A percentile compares a stretch with the other conserved stretches of the same genome.
These are phyloP conservation scores for Neofusicoccum laricinum DNA, from an alignment of 2,329 filamentous ascomycete species.

Conservation along the genomic window DNA sequence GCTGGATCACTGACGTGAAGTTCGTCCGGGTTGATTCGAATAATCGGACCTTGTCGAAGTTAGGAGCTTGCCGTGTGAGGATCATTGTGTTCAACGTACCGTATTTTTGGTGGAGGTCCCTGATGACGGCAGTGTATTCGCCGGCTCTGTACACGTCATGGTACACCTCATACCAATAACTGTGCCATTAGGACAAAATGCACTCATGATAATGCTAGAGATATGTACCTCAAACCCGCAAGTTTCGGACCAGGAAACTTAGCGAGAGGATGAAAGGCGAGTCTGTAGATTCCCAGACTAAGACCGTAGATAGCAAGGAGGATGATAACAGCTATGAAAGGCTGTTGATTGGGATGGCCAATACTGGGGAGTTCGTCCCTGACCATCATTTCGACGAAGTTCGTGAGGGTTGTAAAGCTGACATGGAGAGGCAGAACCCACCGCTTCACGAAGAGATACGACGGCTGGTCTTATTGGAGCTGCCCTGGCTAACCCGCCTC, in stretches of 20 bases:
- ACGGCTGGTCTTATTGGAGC: too few relatives aligned
- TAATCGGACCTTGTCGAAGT: constrained; percentile 33
- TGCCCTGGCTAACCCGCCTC: too few relatives aligned
- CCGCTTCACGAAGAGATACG: too few relatives aligned
- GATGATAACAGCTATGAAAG: neutral
- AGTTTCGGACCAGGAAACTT: neutral
- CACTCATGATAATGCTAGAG: neutral
- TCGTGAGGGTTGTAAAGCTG: too few relatives aligned
- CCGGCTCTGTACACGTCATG: neutral
- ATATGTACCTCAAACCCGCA: neutral
- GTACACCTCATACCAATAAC: neutral
- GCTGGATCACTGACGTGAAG: constrained; percentile 41
- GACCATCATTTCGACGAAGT: too few relatives aligned
- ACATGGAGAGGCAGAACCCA: too few relatives aligned
- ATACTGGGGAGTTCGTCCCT: neutral
- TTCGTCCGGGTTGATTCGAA: constrained; percentile 43
- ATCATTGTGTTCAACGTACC: neutral
- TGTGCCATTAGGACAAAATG: neutral
- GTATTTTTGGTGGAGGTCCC: neutral
- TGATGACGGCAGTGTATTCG: neutral
- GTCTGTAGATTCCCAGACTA: neutral
- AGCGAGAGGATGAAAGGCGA: neutral
- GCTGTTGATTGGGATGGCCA: neutral
- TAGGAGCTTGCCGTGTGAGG: neutral
- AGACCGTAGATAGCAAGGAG: neutral